Percentiles rank a stretch among this genome's conserved stretches.
Evolutionary conservation across 768 basidiomycete genomes (phyloP).

Genomic region (Albatrellus ellisii): DNA sequence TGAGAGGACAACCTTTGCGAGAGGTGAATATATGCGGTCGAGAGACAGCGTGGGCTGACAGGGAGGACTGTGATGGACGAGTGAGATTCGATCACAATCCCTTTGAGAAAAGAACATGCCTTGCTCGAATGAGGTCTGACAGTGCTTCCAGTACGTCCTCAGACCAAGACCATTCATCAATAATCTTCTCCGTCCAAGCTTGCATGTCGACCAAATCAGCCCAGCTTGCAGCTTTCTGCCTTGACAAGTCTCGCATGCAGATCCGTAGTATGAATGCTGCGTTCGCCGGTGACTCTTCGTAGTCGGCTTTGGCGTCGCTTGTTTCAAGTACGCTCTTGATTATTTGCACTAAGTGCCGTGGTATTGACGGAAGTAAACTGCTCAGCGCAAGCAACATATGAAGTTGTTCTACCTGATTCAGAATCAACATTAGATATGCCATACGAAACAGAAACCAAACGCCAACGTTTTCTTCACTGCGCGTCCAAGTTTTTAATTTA

Average conservation of each 20-base stretch:
- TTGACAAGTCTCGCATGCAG: slow-evolving; percentile 43
- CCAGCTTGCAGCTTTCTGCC: slow-evolving; percentile 33
- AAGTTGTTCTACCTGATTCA: slow-evolving; percentile 41
- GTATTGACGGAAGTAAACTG: slow-evolving; percentile 32
- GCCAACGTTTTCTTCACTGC: slow-evolving; percentile 27
- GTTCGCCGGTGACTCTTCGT: slow-evolving; percentile 25
- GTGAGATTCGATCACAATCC: neutral
- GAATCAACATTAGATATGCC: too few relatives aligned
- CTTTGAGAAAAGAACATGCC: slow-evolving; percentile 22
- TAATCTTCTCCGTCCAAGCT: slow-evolving; percentile 32
- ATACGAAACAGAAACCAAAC: too few relatives aligned
- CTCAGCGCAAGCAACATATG: slow-evolving; percentile 42
- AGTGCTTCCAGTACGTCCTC: slow-evolving; percentile 42
- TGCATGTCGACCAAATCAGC: slow-evolving; percentile 29
- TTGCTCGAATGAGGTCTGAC: slow-evolving; percentile 30
- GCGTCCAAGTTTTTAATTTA: slow-evolving; percentile 30
- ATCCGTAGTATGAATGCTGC: slow-evolving; percentile 44
- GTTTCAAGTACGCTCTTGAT: slow-evolving; percentile 27
- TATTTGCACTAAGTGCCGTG: slow-evolving; percentile 30
- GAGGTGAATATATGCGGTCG: slow-evolving; percentile 40
- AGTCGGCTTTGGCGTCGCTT: slow-evolving; percentile 17
- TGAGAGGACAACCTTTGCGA: slow-evolving; percentile 46
- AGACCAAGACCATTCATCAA: slow-evolving; percentile 46
- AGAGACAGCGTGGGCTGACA: slow-evolving; percentile 18
- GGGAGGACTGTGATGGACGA: slow-evolving; percentile 8